Conservation (phyloP, 306 rosid genomes). For the Cajanus cajan region DNA sequence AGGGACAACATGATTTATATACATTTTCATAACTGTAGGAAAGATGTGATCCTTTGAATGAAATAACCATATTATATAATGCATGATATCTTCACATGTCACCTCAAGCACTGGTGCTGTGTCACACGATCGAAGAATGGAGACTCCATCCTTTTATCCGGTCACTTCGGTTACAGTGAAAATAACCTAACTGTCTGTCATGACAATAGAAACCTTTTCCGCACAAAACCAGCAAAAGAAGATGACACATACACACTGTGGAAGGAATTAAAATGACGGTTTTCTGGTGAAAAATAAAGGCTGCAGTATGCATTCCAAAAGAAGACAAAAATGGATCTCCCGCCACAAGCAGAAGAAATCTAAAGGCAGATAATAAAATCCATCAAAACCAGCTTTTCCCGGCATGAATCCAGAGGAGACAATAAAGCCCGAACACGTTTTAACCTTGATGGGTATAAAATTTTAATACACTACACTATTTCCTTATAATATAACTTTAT, state of each 20-base stretch:
- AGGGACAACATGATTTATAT: too few relatives aligned
- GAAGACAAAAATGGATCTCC: slow-evolving; percentile 2
- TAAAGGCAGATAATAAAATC: slow-evolving; percentile 24
- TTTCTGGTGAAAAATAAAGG: slow-evolving; percentile 22
- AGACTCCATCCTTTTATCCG: slow-evolving; percentile 18
- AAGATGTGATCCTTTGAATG: too few relatives aligned
- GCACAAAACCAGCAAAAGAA: background rate
- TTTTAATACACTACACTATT: too few relatives aligned
- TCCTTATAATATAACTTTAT: too few relatives aligned
- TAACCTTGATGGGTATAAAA: background rate
- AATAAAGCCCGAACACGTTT: background rate
- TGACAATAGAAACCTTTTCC: background rate
- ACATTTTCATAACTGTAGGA: too few relatives aligned
- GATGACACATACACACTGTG: background rate
- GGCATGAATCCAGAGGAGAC: background rate
- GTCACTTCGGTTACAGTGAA: slow-evolving; percentile 16
- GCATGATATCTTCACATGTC: too few relatives aligned
- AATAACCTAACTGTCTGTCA: background rate
- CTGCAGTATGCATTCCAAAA: background rate
- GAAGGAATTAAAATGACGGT: slow-evolving; percentile 34
- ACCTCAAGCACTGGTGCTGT: too few relatives aligned
- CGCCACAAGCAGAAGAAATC: slow-evolving; percentile 47
- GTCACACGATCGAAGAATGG: background rate
- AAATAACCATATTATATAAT: too few relatives aligned
- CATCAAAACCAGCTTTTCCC: background rate